Base-by-base conservation (phyloP, 345 rosid genomes). In the Capsella bursapastoris region DNA sequence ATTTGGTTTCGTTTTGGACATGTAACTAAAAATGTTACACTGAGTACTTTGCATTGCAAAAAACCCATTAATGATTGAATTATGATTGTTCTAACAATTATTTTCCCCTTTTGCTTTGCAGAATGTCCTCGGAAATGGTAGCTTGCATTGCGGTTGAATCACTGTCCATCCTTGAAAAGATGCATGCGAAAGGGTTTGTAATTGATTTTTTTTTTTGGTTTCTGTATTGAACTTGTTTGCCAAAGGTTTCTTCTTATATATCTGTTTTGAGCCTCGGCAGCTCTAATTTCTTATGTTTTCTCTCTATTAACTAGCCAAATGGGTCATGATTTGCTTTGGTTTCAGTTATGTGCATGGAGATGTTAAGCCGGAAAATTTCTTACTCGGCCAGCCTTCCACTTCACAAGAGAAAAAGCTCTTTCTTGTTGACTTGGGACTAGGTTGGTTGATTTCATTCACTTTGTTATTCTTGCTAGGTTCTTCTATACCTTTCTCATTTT, bases 91-190 rank as follows among this genome's bases (percentile, higher is more conserved):
- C 73, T 78, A 72, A 78, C 51, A n/a, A 62, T 38, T 47, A 8
- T 41, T 63, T 47, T 16, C 38, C 32, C 18, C 38, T 11, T 76
- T 59, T 50, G 45, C 57, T 53, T 47, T 72, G 80, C 89, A 96
- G 98, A 78, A 89, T 96, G 96, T 82, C 97, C 67, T 75, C 88
- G 29, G 98, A 96, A 86, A 90, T 96, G 99, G 97, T 92, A 66
- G 98, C 93, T 25, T 96, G 99, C 75, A 96, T 96, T 73, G 98
- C 96, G 7, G 87, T 89, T 55, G 99, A 95, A 81, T 88, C 98
- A 43, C 61, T 96, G 56, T 96, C 98, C 68, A 95, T 95, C 72
- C 84, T 95, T 47, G 98, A 92, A 76, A 89, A 86, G 84, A 89
- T 92, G 92, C 99, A 95, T 31, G 74, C 90, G 11, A 90, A 78